Evolutionary conservation across 768 basidiomycete genomes (phyloP), one percentile per base, ranked within the genome.

Genomic region (Gautieria morchelliformis): DNA sequence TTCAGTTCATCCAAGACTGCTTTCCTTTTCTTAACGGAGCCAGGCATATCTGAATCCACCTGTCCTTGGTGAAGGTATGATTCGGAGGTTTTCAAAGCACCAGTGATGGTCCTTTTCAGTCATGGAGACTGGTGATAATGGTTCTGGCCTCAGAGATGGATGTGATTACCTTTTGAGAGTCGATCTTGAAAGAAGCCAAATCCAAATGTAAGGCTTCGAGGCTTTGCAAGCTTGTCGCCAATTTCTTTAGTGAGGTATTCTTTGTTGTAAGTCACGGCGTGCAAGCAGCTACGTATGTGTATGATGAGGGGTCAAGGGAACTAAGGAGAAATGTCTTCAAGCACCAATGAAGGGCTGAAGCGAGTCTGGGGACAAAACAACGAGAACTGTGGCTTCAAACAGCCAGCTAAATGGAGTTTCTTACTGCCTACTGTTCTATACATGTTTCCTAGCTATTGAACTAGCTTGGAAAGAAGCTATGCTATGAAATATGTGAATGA

Each of bases 201-300:
- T 57, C 56, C 8, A n/a, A 14, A 27, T 37, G 46, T 32, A 48
- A 33, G 12, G 42, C 27, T 57, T 48, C 33, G 11, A 57, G 27
- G 48, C 56, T 57, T 30, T 57, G 27, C 22, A n/a, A 57, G 30
- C 56, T 35, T 15, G 33, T 27, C 17, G 56, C 46, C 15, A 57
- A 37, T 41, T 48, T 57, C 17, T 57, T n/a, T 17, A 57, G 15
- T 15, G 37, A 24, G 14, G 56, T 41, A 39, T 20, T 39, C n/a
- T n/a, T n/a, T n/a, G n/a, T n/a, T n/a, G n/a, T n/a, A n/a, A n/a
- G n/a, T n/a, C n/a, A n/a, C n/a, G n/a, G n/a, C n/a, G n/a, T n/a
- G n/a, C n/a, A n/a, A n/a, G n/a, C n/a, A n/a, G n/a, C n/a, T n/a
- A n/a, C n/a, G n/a, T n/a, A n/a, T n/a, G n/a, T n/a, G n/a, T n/a